These are phyloP conservation scores for Colletotrichum sp. DNA, from an alignment of 2,329 filamentous ascomycete species.

Conservation along the genomic window DNA sequence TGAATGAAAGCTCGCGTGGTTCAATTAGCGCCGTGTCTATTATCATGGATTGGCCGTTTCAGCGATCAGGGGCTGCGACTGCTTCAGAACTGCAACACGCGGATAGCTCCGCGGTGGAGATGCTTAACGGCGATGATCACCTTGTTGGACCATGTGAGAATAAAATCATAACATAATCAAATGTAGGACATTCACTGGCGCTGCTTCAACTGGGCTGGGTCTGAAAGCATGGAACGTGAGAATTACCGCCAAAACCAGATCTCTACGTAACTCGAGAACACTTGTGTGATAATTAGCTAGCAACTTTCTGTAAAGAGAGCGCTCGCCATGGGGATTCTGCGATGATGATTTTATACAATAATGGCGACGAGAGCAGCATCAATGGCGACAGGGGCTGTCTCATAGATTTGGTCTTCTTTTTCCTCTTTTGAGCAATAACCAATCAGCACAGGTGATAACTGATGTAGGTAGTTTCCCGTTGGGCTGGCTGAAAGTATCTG, in stretches of 20 bases:
- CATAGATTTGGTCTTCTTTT: too few relatives aligned
- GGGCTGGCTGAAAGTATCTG: too few relatives aligned
- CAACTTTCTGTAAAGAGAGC: too few relatives aligned
- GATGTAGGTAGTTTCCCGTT: too few relatives aligned
- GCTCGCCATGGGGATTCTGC: too few relatives aligned
- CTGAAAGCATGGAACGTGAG: background rate
- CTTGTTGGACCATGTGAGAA: background rate
- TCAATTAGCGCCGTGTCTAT: background rate
- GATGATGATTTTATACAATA: too few relatives aligned
- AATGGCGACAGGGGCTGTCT: too few relatives aligned
- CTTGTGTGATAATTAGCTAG: too few relatives aligned
- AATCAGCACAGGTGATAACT: too few relatives aligned
- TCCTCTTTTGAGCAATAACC: too few relatives aligned
- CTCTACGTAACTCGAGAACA: too few relatives aligned
- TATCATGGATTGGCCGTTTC: background rate
- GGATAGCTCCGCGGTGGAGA: background rate
- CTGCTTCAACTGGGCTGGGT: accelerated
- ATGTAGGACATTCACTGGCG: accelerated
- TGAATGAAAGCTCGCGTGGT: background rate
- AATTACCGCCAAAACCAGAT: background rate
- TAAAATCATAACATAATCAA: background rate
- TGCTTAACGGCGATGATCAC: background rate
- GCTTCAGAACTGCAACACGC: background rate
- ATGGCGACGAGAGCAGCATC: too few relatives aligned
- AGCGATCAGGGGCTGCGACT: background rate